phyloP scores from a whole-genome alignment of 352 stramenopile species.

The Elongisporangium undulatum region DNA sequence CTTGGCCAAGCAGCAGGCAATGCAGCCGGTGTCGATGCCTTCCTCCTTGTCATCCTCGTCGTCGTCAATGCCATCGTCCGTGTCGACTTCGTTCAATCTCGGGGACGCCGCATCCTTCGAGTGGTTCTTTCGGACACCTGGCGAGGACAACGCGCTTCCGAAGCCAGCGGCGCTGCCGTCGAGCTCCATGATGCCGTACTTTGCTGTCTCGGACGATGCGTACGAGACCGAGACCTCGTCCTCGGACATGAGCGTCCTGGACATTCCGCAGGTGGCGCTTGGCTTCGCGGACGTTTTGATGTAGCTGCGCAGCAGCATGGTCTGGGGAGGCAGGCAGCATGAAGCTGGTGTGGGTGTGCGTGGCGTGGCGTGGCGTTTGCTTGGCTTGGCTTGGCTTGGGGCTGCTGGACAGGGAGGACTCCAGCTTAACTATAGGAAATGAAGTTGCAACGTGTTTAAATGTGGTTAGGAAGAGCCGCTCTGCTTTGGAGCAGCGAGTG shows the following conservation, averaged over 20 bases:
- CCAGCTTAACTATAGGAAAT: background rate
- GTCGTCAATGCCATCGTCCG: too few relatives aligned
- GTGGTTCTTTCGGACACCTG: constrained; percentile 55
- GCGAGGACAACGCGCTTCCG: constrained; percentile 34
- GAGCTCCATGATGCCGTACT: constrained; percentile 36
- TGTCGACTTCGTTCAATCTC: constrained; percentile 4
- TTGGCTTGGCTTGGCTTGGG: too few relatives aligned
- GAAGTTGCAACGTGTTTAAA: background rate
- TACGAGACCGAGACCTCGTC: constrained; percentile 23
- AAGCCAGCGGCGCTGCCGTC: constrained; percentile 7
- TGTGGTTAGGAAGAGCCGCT: background rate
- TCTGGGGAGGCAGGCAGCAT: constrained; percentile 13
- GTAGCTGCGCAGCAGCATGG: constrained; percentile 1
- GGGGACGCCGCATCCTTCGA: constrained; percentile 43
- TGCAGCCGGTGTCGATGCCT: constrained; percentile 15
- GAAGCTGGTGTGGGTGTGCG: constrained; percentile 12
- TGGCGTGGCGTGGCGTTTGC: constrained; percentile 9
- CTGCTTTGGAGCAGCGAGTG: too few relatives aligned
- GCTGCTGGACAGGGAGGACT: too few relatives aligned
- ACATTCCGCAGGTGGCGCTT: constrained; percentile 20
- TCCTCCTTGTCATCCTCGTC: too few relatives aligned
- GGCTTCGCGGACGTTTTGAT: constrained; percentile 39
- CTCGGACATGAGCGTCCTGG: constrained; percentile 20
- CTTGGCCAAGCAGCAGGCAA: constrained; percentile 33
- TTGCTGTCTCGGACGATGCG: constrained; percentile 42